Evolutionary conservation across 2,329 filamentous ascomycete genomes (phyloP), one percentile per base, ranked within the genome.

Genomic region (Colletotrichum costaricense): DNA sequence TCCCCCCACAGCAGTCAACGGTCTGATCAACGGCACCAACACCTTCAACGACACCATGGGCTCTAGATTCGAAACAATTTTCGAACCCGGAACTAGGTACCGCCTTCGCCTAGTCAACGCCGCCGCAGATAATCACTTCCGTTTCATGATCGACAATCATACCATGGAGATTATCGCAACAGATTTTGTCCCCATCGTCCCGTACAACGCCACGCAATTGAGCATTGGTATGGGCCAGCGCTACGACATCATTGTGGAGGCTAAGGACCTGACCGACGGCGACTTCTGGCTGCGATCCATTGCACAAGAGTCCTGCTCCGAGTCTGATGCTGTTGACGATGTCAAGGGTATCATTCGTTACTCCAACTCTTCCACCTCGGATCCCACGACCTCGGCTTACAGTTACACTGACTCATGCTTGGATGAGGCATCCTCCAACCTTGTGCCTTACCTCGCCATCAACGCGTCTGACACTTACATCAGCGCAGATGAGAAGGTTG

Each of bases 111-210:
- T 90, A 4, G 81, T 89, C 69, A 89, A 89, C 76, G 82, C 79
- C 2, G 84, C 84, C 35, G 78, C 84, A 24, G 85, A 87, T 49
- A 83, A 80, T 0, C 81, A 83, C 74, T 85, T 84, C 78, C 84
- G 84, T 74, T 89, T 90, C 76, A 83, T 82, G 42, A 88, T 90
- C 70, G 88, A 90, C 78, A 86, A 87, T 63, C 91, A 93, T 78
- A 85, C 78, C 0, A 78, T 93, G 76, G 87, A 83, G 0, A 89
- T 93, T 42, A 90, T 93, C 52, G 84, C 86, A 0, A 82, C 80
- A 19, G 91, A 92, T 72, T 81, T 92, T 4, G 88, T 92, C 0
- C 88, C 90, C 2, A 84, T 93, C 26, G 76, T 83, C 28, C 90
- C 90, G 0, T 92, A 88, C 72, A 80, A 80, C 0, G 86, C 89